Percentiles rank a stretch among this genome's conserved stretches.
These are phyloP conservation scores for Cucumis hystrix DNA, from an alignment of 306 rosid genomes.

Conservation along the genomic window DNA sequence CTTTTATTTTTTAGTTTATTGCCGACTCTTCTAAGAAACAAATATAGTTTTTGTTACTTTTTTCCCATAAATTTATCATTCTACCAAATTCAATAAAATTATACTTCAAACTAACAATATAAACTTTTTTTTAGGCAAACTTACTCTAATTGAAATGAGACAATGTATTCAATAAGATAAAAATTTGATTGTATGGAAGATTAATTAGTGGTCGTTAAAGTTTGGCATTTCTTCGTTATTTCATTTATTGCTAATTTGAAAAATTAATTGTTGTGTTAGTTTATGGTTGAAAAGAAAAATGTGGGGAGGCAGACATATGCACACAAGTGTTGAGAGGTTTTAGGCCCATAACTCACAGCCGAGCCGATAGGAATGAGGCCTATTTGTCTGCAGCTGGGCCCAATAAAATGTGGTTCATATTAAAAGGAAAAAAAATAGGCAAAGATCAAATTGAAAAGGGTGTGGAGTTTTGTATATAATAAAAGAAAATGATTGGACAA, in stretches of 20 bases:
- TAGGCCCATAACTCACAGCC: slow-evolving; percentile 1
- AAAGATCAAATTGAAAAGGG: not conserved
- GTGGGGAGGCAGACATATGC: not conserved
- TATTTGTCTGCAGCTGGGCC: not conserved
- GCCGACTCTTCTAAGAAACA: too few species aligned
- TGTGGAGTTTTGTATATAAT: not conserved
- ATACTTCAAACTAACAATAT: too few species aligned
- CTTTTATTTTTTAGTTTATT: too few species aligned
- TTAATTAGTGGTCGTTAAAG: not conserved
- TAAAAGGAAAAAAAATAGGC: not conserved
- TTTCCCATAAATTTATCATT: too few species aligned
- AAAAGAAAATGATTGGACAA: not conserved
- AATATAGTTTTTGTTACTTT: too few species aligned
- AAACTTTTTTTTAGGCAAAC: too few species aligned
- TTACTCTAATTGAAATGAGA: too few species aligned
- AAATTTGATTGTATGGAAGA: not conserved
- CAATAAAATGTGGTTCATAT: not conserved
- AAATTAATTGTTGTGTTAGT: not conserved
- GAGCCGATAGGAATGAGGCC: not conserved
- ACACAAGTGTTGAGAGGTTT: not conserved
- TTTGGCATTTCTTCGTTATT: not conserved
- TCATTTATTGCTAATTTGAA: not conserved
- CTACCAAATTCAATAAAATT: too few species aligned
- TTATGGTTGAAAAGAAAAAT: not conserved
- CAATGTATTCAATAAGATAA: not conserved